Conservation (phyloP, 169 alveolate genomes). For the Cryptosporidium muris region DNA sequence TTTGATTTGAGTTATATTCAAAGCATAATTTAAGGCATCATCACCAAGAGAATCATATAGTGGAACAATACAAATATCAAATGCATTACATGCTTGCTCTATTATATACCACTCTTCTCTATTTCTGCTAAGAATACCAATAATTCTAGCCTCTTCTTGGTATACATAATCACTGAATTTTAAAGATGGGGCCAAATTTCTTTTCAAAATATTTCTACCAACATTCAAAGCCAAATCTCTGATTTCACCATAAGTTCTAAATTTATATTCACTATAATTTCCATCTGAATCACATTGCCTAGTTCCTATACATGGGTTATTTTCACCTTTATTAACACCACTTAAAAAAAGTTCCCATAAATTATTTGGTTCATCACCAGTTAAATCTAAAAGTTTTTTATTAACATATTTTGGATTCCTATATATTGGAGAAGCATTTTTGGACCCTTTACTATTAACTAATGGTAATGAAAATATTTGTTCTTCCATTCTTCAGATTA, state of each 20-base stretch:
- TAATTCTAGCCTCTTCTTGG: conserved; percentile 71
- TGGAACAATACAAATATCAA: conserved; percentile 78
- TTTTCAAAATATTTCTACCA: conserved; percentile 19
- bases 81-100: conserved; percentile 81
- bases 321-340: conserved; percentile 19
- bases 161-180: conserved; percentile 41
- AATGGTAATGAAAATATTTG: conserved; percentile 19
- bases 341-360: conserved; percentile 57
- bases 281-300: conserved; percentile 37
- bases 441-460: neutral
- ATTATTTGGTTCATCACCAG: conserved; percentile 34
- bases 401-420: conserved; percentile 48
- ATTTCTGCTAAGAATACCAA: conserved; percentile 84
- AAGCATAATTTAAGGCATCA: conserved; percentile 78
- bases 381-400: conserved; percentile 29
- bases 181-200: conserved; percentile 19
- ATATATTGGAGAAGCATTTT: conserved; percentile 48
- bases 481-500: neutral
- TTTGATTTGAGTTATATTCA: conserved; percentile 75
- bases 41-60: conserved; percentile 84
- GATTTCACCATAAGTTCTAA: conserved; percentile 42
- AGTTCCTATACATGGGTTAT: conserved; percentile 28
- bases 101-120: conserved; percentile 87
- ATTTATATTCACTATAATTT: conserved; percentile 25
- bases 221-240: conserved; percentile 22